These are phyloP conservation scores for Cardamine occulta DNA, from an alignment of 345 rosid genomes.

Conservation along the genomic window DNA sequence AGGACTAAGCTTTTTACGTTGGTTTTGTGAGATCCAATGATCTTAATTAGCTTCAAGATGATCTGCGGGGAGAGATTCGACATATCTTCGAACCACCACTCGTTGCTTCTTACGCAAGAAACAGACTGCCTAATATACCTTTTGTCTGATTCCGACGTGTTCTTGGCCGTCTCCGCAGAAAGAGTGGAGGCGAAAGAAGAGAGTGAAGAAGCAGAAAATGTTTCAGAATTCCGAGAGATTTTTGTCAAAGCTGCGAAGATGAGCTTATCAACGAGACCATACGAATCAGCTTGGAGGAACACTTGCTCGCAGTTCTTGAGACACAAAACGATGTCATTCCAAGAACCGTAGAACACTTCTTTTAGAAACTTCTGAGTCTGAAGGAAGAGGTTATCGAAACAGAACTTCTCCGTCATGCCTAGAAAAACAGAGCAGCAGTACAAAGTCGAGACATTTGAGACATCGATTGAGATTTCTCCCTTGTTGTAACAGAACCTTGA, in stretches of 20 bases:
- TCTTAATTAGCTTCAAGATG: slow-evolving; percentile 57
- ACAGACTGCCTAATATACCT: slow-evolving; percentile 37
- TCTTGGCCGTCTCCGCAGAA: slow-evolving; percentile 43
- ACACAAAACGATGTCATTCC: slow-evolving; percentile 52
- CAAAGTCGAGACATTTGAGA: slow-evolving; percentile 56
- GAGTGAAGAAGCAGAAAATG: slow-evolving; percentile 46
- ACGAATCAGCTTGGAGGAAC: slow-evolving; percentile 57
- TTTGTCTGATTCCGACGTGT: slow-evolving; percentile 45
- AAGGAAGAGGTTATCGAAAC: slow-evolving; percentile 53
- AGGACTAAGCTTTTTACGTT: slow-evolving; percentile 53
- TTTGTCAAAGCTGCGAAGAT: slow-evolving; percentile 53
- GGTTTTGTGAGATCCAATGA: slow-evolving; percentile 51
- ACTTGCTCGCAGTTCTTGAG: slow-evolving; percentile 66
- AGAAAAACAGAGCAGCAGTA: slow-evolving; percentile 66
- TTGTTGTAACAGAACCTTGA: slow-evolving; percentile 68
- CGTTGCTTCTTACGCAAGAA: slow-evolving; percentile 48
- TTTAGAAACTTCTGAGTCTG: slow-evolving; percentile 60
- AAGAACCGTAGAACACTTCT: slow-evolving; percentile 60
- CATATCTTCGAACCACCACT: slow-evolving; percentile 81
- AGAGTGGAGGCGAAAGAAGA: slow-evolving; percentile 41
- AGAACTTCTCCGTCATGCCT: slow-evolving; percentile 63
- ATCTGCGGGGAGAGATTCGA: slow-evolving; percentile 52
- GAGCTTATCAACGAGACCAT: slow-evolving; percentile 57
- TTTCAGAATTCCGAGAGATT: slow-evolving; percentile 56
- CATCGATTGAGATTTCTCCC: slow-evolving; percentile 50